Evolutionary conservation across 768 basidiomycete genomes (phyloP).

Genomic region (Suillus brevipes): DNA sequence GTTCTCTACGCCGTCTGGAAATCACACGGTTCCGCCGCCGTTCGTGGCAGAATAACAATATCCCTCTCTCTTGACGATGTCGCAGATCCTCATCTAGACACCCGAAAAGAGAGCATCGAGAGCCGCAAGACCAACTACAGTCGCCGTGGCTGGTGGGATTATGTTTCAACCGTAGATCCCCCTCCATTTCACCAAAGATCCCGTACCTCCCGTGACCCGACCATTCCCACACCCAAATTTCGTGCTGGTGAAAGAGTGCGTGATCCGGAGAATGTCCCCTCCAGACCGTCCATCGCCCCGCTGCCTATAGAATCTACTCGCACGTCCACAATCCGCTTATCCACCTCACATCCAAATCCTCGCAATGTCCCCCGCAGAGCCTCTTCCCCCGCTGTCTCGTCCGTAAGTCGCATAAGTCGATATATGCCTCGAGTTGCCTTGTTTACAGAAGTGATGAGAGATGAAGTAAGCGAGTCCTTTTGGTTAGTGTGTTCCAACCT

Average conservation of each 20-base stretch:
- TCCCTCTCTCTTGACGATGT: slow-evolving; percentile 46
- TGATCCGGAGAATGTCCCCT: slow-evolving; percentile 7
- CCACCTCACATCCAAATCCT: slow-evolving; percentile 15
- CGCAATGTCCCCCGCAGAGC: slow-evolving; percentile 14
- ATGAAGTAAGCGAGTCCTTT: slow-evolving; percentile 52
- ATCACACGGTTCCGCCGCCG: slow-evolving; percentile 48
- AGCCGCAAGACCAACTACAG: slow-evolving; percentile 9
- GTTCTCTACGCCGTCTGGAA: slow-evolving; percentile 59
- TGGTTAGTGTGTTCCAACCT: background rate
- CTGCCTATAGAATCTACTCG: slow-evolving; percentile 15
- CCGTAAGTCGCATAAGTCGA: slow-evolving; percentile 44
- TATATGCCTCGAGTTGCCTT: slow-evolving; percentile 54
- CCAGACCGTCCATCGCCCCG: slow-evolving; percentile 3
- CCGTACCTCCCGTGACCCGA: slow-evolving; percentile 11
- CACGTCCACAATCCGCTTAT: slow-evolving; percentile 18
- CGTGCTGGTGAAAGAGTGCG: background rate
- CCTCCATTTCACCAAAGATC: slow-evolving; percentile 1
- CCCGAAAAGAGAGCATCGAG: slow-evolving; percentile 7
- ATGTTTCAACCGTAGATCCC: slow-evolving; percentile 37
- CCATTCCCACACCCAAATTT: background rate
- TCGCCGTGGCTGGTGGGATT: slow-evolving; percentile 57
- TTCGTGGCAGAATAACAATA: slow-evolving; percentile 57
- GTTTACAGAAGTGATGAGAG: slow-evolving; percentile 56
- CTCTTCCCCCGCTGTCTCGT: slow-evolving; percentile 30
- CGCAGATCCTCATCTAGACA: slow-evolving; percentile 18